phyloP scores from a whole-genome alignment of 306 rosid genomes.

The Inga laurina region DNA sequence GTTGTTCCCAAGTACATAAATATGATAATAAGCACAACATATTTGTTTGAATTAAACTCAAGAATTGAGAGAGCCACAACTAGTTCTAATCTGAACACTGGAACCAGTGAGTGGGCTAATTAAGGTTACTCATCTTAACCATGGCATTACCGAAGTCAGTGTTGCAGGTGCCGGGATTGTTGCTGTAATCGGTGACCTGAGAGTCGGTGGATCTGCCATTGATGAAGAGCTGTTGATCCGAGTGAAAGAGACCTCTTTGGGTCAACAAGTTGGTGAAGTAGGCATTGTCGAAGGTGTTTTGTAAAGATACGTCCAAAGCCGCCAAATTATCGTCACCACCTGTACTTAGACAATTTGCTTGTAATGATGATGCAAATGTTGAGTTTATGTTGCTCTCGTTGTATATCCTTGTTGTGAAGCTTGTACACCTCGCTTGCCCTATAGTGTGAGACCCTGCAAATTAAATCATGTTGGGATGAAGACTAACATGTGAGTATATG shows the following conservation, averaged over 20 bases:
- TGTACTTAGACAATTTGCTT: slow-evolving; percentile 47
- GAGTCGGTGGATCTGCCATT: slow-evolving; percentile 53
- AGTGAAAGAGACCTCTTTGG: slow-evolving; percentile 56
- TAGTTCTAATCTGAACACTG: slow-evolving; percentile 47
- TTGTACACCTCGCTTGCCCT: slow-evolving; percentile 51
- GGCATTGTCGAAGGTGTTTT: slow-evolving; percentile 48
- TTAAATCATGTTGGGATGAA: background rate
- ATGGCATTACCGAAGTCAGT: slow-evolving; percentile 63
- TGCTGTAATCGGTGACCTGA: slow-evolving; percentile 43
- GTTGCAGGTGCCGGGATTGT: slow-evolving; percentile 12
- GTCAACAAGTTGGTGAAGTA: slow-evolving; percentile 49
- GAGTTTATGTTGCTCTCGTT: slow-evolving; percentile 61
- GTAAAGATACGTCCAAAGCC: slow-evolving; percentile 44
- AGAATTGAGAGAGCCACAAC: slow-evolving; percentile 42
- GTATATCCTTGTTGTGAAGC: slow-evolving; percentile 52
- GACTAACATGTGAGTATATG: background rate
- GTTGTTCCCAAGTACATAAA: too few relatives aligned
- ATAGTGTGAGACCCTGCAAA: slow-evolving; percentile 64
- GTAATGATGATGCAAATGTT: slow-evolving; percentile 37
- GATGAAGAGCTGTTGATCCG: slow-evolving; percentile 56
- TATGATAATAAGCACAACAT: background rate
- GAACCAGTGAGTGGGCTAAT: slow-evolving; percentile 52
- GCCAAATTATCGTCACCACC: slow-evolving; percentile 54
- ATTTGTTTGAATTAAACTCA: background rate
- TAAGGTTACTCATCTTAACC: slow-evolving; percentile 60